These are phyloP conservation scores for Cornus kousa DNA, from an alignment of 148 eudicot species.

Conservation along the genomic window DNA sequence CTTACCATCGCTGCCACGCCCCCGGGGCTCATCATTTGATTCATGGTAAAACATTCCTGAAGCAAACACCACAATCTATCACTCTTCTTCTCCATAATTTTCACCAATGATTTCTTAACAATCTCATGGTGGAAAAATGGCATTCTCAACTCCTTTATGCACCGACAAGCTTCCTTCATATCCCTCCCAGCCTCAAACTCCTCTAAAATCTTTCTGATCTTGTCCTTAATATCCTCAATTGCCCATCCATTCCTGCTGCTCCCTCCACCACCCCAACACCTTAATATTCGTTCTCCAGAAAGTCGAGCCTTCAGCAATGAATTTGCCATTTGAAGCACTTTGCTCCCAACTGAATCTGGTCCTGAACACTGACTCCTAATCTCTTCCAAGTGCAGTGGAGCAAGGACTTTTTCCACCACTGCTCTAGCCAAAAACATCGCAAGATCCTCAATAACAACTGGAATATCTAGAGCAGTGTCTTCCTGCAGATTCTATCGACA, in stretches of 20 bases:
- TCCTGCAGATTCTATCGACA: constrained; percentile 44
- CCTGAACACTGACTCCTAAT: constrained; percentile 26
- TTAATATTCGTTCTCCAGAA: constrained; percentile 39
- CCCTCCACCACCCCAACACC: constrained; percentile 56
- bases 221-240: constrained; percentile 38
- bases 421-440: constrained; percentile 43
- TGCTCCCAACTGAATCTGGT: constrained; percentile 21
- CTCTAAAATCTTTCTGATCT: constrained; percentile 33
- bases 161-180: constrained; percentile 35
- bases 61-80: no score
- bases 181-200: constrained; percentile 49
- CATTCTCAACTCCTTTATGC: constrained; percentile 32
- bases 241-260: constrained; percentile 38
- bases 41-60: no score
- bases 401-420: constrained; percentile 38
- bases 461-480: constrained; percentile 43
- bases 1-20: no score
- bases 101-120: no score
- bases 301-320: constrained; percentile 39
- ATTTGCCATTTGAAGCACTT: constrained; percentile 37
- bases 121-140: no score
- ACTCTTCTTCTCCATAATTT: no score
- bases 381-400: constrained; percentile 43
- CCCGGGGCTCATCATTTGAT: no score
- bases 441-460: constrained; percentile 39